Percentiles rank a stretch among this genome's conserved stretches.
These are phyloP conservation scores for Neonectria hederae DNA, from an alignment of 2,329 filamentous ascomycete genomes.

Conservation along the genomic window DNA sequence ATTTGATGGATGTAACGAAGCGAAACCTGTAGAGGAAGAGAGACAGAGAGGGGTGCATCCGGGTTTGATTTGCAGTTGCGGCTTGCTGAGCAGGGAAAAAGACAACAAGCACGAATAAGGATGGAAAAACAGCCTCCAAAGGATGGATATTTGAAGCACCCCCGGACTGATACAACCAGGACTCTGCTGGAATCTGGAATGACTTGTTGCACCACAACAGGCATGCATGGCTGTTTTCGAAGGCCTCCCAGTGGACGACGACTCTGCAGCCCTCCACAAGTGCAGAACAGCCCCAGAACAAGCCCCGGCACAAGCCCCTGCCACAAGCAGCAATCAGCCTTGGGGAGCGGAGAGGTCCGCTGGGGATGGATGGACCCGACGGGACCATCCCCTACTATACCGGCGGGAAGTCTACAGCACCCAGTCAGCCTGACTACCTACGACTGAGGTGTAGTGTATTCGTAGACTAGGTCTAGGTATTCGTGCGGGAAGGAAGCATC, in stretches of 20 bases:
- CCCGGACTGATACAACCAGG: neutral
- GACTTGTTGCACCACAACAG: neutral
- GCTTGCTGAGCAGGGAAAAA: neutral
- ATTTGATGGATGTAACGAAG: neutral
- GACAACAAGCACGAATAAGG: neutral
- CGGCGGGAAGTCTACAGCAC: neutral
- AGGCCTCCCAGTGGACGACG: conserved; percentile 15
- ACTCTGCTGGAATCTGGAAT: neutral
- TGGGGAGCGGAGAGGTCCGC: conserved; percentile 8
- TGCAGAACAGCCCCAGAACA: neutral
- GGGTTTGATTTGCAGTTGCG: conserved; percentile 13
- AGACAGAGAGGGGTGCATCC: neutral
- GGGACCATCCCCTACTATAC: neutral
- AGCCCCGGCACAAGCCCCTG: conserved; percentile 11
- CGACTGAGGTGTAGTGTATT: neutral
- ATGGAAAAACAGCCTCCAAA: neutral
- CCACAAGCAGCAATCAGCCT: conserved; percentile 13
- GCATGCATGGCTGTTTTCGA: conserved; percentile 6
- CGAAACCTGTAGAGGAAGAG: neutral
- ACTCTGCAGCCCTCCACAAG: conserved; percentile 5
- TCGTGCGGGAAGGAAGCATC: neutral
- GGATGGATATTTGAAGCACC: conserved; percentile 7
- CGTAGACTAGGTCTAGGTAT: neutral
- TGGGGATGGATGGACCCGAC: neutral
- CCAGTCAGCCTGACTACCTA: conserved; percentile 4